Percentiles rank a stretch among this genome's conserved stretches.
These are phyloP conservation scores for Spongispora temasekensis DNA, from an alignment of 1,284 basidiomycete genomes.

Conservation along the genomic window DNA sequence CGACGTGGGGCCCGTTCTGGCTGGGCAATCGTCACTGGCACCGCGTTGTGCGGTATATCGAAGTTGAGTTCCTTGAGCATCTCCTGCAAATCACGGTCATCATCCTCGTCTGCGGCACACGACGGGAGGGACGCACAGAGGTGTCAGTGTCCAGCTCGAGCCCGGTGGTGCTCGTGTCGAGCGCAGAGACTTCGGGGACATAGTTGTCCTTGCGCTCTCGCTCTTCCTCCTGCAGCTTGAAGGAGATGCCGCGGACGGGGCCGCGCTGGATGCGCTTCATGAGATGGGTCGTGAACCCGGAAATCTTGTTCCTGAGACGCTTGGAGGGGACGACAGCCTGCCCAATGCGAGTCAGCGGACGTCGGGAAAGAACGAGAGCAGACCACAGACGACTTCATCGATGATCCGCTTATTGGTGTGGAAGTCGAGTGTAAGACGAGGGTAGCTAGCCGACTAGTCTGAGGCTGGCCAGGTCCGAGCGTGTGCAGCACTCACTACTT, in stretches of 20 bases:
- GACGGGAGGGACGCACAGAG: conserved; percentile 59
- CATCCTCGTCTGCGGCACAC: neutral
- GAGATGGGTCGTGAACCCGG: conserved; percentile 99
- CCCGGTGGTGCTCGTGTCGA: conserved; percentile 74
- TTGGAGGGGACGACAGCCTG: conserved; percentile 97
- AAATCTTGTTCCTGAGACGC: conserved; percentile 99
- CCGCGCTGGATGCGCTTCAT: conserved; percentile 99
- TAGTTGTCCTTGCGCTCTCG: conserved; percentile 99
- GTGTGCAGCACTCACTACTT: conserved; percentile 79
- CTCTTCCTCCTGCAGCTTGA: conserved; percentile 99
- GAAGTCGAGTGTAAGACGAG: conserved; percentile 94
- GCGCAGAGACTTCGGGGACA: conserved; percentile 94
- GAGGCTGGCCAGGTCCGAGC: neutral
- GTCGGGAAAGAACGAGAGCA: neutral
- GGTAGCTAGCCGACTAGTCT: conserved; percentile 70
- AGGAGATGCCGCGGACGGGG: conserved; percentile 99
- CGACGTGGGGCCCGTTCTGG: conserved; percentile 75
- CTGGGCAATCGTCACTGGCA: conserved; percentile 64
- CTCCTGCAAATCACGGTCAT: conserved; percentile 50
- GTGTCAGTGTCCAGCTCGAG: conserved; percentile 91
- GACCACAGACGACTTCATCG: conserved; percentile 88
- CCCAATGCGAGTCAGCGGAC: neutral
- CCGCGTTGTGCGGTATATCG: conserved; percentile 80
- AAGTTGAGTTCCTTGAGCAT: conserved; percentile 91
- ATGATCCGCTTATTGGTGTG: conserved; percentile 99